phyloP scores from a whole-genome alignment of 179 eudicot species.

The Silene coronaria region DNA sequence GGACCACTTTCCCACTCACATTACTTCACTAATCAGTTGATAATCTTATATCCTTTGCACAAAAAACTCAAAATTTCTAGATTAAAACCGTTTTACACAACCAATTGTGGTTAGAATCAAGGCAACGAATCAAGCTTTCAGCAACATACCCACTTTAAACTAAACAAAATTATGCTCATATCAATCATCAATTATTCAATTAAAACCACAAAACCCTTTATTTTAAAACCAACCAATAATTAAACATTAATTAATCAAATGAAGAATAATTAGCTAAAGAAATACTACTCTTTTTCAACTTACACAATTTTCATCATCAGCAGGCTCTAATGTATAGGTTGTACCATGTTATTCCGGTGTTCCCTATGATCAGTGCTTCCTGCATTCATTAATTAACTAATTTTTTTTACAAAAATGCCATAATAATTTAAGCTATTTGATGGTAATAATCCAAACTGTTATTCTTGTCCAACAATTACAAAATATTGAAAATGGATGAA shows the following conservation, averaged over 20 bases:
- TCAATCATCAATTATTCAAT: neutral
- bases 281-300: conserved; percentile 9
- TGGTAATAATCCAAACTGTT: no score
- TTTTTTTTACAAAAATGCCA: no score
- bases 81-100: neutral
- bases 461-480: no score
- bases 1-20: neutral
- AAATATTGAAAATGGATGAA: no score
- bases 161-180: neutral
- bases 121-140: neutral
- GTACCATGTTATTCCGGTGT: conserved; percentile 84
- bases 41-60: neutral
- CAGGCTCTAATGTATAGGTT: conserved; percentile 87
- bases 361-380: conserved; percentile 98
- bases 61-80: neutral
- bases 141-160: neutral
- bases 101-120: neutral
- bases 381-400: no score
- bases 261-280: neutral
- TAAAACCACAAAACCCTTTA: neutral
- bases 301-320: conserved; percentile 71
- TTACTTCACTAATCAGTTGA: conserved; percentile 1
- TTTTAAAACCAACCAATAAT: neutral
- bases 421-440: no score
- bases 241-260: neutral